Percentiles rank a stretch among this genome's conserved stretches.
Evolutionary conservation across 768 basidiomycete species (phyloP).

Genomic region (Naganishia onofrii): DNA sequence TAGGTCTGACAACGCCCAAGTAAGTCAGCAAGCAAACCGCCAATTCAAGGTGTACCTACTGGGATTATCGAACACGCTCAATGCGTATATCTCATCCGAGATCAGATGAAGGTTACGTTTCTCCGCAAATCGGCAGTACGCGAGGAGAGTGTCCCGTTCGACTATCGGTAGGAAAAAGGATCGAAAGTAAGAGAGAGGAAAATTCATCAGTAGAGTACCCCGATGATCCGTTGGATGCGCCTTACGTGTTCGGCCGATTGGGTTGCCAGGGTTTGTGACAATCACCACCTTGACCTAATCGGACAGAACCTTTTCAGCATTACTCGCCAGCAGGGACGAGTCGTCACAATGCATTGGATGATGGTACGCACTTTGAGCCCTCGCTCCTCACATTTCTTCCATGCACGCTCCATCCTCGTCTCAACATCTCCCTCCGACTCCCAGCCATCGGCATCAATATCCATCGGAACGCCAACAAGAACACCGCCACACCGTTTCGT

Average conservation of each 20-base stretch:
- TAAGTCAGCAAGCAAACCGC: too few species aligned
- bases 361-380: constrained; percentile 41
- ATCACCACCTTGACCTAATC: constrained; percentile 32
- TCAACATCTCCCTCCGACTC: constrained; percentile 35
- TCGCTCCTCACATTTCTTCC: constrained; percentile 33
- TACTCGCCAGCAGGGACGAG: too few species aligned
- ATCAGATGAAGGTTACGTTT: constrained; percentile 49
- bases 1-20: constrained; percentile 32
- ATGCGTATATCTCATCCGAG: constrained; percentile 51
- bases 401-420: constrained; percentile 37
- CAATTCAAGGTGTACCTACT: too few species aligned
- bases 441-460: constrained; percentile 38
- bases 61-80: constrained; percentile 45
- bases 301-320: too few species aligned
- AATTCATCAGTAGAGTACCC: too few species aligned
- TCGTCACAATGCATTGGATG: too few species aligned
- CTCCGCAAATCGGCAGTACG: constrained; percentile 47
- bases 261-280: constrained; percentile 17
- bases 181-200: too few species aligned
- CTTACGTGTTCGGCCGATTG: constrained; percentile 17
- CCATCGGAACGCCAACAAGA: constrained; percentile 39
- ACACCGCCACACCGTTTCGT: constrained; percentile 44
- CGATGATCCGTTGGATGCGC: too few species aligned
- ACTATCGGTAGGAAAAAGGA: too few species aligned
- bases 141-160: constrained; percentile 44